Base-by-base conservation (phyloP, 2,329 filamentous ascomycete species). In the Fusarium duplospermum region DNA sequence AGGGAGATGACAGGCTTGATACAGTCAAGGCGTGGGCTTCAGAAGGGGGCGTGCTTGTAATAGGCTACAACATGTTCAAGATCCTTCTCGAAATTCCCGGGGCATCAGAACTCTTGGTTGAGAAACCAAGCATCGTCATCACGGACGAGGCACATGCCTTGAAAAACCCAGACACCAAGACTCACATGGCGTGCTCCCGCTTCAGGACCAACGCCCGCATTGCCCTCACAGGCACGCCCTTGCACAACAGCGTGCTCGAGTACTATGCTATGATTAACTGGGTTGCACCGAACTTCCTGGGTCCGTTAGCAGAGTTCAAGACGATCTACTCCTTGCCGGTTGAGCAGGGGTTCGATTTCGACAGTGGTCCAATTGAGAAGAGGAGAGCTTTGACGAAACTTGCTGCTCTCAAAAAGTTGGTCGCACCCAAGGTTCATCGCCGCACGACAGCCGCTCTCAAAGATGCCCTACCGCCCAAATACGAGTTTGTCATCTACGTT, bases 211-310 rank as follows among this genome's bases (percentile, higher is more conserved):
- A 85, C 63, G 92, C 88, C 69, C 91, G 95, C 13, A 93, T 98
- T 73, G 95, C 94, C 7, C 86, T 98, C 70, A 97, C 95, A 1
- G 95, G 95, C 1, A 96, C 95, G 0, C 95, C 95, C 1, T 85
- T 98, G 61, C 91, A 93, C 6, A 98, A 98, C 79, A 93, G 94
- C 61, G 90, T 98, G 0, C 85, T 89, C 31, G 95, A 98, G 77
- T 97, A 97, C 78, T 94, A 92, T 78, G 85, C 91, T n/a, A 94
- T 97, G 90, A 92, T 98, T 67, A 89, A 95, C 72, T 98, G 94
- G 94, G 91, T 96, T 60, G 92, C 94, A 2, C 93, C 93, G 0
- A 90, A 90, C 27, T 98, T 94, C 79, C 86, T 98, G 4, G 94
- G 94, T 1, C 87, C 89, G 4, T 82, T 87, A 11, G 77, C 82